Base-by-base conservation (phyloP, 176 grass and related monocot species). In the Zoysia pacifica region DNA sequence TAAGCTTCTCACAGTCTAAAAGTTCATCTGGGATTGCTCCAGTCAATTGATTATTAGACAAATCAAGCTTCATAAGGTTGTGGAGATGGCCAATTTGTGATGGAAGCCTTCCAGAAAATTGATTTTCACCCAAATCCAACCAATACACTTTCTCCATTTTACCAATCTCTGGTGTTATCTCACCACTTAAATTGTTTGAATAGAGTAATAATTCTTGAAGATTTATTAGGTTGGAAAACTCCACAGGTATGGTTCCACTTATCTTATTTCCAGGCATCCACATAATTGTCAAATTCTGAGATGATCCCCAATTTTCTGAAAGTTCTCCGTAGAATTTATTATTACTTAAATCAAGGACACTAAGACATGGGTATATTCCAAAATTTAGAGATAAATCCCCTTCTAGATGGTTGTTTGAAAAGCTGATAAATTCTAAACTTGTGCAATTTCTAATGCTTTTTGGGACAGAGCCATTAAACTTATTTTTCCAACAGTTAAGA, bases 321-420 rank as follows among this genome's bases (percentile, higher is more conserved):
- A 69, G 37, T 15, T 40, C 4, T 45, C 77, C 77, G 36, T 40
- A 70, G 7, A 80, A 40, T 3, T 39, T 59, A 2, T 80, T 79
- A 18, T 7, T 19, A 38, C 50, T 68, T 55, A 80, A 55, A 58
- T 80, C 38, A 4, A 80, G 28, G 16, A 20, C 18, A 5, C 0
- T 9, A n/a, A 80, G 18, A 44, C 48, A 9, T 20, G 77, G 65
- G 41, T 80, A 70, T 38, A 47, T 39, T 59, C 77, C 77, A 28
- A 80, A 65, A 8, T 58, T 9, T 40, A 50, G 0, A 43, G 65
- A 80, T 40, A 80, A 55, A 80, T 80, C 51, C 1, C 77, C 77
- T 0, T 20, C 11, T 3, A 80, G 5, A 44, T 69, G 65, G 38
- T 80, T 80, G 1, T 44, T 1, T 8, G 18, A 10, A 4, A 80